Conservation (phyloP, 1,284 basidiomycete genomes). For the Rhodotorula sp. region DNA sequence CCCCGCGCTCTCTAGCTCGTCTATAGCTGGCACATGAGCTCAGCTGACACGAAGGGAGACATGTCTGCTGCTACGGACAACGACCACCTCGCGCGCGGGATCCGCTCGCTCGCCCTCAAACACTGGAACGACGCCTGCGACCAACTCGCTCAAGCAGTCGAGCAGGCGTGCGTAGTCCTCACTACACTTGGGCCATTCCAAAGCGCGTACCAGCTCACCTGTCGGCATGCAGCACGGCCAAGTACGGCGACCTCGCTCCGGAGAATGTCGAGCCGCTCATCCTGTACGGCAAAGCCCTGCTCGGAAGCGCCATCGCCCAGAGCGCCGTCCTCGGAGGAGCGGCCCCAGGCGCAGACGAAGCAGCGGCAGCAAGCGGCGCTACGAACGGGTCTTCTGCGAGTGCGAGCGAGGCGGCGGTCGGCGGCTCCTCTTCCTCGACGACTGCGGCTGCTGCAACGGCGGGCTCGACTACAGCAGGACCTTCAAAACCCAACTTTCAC, state of each 20-base stretch:
- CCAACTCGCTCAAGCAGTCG: constrained; percentile 30
- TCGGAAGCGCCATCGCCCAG: constrained; percentile 43
- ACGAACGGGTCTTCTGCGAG: not conserved
- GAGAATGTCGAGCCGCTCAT: constrained; percentile 43
- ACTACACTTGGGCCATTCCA: too few species aligned
- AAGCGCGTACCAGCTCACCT: too few species aligned
- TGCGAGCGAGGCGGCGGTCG: not conserved
- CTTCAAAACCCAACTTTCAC: constrained; percentile 36
- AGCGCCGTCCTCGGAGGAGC: constrained; percentile 41
- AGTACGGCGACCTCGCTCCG: constrained; percentile 42
- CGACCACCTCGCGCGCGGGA: constrained; percentile 32
- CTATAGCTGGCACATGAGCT: too few species aligned
- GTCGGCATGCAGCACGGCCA: constrained; percentile 20
- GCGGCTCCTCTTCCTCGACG: not conserved
- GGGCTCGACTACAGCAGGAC: constrained; percentile 23
- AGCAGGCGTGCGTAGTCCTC: constrained; percentile 28
- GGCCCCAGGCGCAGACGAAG: constrained; percentile 1
- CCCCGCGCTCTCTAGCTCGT: not conserved
- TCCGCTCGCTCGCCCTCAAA: constrained; percentile 27
- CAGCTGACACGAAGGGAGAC: not conserved
- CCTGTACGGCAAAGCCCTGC: constrained; percentile 45
- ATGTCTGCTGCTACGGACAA: not conserved
- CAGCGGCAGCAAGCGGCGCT: not conserved
- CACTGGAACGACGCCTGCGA: constrained; percentile 33
- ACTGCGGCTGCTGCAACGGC: constrained; percentile 17